Percentiles rank a stretch among this genome's conserved stretches.
These are phyloP conservation scores for Nothopassalora personata DNA, from an alignment of 2,329 filamentous ascomycete species.

Conservation along the genomic window DNA sequence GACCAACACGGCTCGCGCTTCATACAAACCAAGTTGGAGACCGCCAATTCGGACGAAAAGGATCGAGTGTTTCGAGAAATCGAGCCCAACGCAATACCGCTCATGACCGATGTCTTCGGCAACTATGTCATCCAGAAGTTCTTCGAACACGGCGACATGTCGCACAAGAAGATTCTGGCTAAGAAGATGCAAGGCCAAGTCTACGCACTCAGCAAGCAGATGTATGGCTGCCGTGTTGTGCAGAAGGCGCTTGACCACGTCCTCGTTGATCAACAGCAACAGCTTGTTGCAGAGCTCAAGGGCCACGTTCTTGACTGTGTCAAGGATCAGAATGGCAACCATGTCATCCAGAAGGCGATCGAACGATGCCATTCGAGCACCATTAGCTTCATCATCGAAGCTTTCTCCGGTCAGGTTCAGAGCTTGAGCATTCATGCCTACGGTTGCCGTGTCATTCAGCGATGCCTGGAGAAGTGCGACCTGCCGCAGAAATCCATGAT, in stretches of 20 bases:
- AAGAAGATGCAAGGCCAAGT: constrained; percentile 85
- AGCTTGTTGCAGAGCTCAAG: constrained; percentile 77
- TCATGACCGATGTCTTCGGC: constrained; percentile 95
- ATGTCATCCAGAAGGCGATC: constrained; percentile 92
- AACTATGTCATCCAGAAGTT: constrained; percentile 99
- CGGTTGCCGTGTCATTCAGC: constrained; percentile 88
- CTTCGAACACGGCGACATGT: constrained; percentile 91
- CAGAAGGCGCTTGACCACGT: constrained; percentile 93
- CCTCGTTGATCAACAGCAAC: constrained; percentile 82
- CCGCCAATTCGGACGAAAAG: constrained; percentile 93
- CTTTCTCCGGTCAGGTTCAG: constrained; percentile 70
- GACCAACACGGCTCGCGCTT: constrained; percentile 95
- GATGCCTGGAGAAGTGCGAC: constrained; percentile 78
- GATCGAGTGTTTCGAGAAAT: constrained; percentile 86
- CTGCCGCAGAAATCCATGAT: constrained; percentile 62
- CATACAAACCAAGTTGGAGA: constrained; percentile 87
- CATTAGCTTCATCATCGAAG: constrained; percentile 78
- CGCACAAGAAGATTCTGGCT: constrained; percentile 83
- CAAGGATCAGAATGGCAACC: constrained; percentile 87
- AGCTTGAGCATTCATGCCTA: constrained; percentile 73
- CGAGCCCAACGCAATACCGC: constrained; percentile 70
- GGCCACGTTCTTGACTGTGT: constrained; percentile 70
- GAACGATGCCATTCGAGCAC: constrained; percentile 71
- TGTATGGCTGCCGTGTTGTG: constrained; percentile 92
- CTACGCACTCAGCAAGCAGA: constrained; percentile 71